Evolutionary conservation across 2,329 filamentous ascomycete species (phyloP), one percentile per base, ranked within the genome.

Genomic region (Sordariomycetes sp.): DNA sequence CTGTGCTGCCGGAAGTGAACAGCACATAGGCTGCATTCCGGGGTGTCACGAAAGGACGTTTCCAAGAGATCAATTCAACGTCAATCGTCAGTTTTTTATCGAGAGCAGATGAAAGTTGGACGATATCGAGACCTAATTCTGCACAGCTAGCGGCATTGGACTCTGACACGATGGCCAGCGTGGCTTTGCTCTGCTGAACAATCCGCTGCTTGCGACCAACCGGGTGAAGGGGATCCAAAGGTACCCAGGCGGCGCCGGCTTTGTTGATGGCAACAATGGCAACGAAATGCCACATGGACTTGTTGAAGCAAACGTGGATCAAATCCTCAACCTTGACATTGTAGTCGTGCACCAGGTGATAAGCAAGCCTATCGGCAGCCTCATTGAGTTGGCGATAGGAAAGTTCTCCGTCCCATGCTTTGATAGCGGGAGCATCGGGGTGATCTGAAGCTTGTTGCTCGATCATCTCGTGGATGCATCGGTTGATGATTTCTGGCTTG

Each of bases 271-370:
- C 36, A 5, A 38, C 19, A 18, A 34, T 33, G 9, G 32, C 32
- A 10, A 38, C 36, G 15, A 29, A 21, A 12, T 19, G 11, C 36
- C 36, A 38, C 16, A n/a, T 8, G 12, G 32, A 33, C 30, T 38
- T 38, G 12, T 38, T 27, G 21, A 38, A 34, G 41, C 63, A 67
- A 12, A 69, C 49, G 2, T 66, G 64, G 10, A 71, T 58, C 6
- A 55, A 55, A 24, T 48, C 53, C 14, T 63, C 65, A 7, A 51
- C 33, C 3, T 37, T 43, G 24, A 63, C 50, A 10, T 63, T 64
- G n/a, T n/a, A n/a, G 6, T 46, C 46, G 9, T 50, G 40, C 8
- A 28, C n/a, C 12, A 37, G 30, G 8, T 19, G 8, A 3, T 8
- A 15, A 9, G 24, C 35, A 4, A 33, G 16, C 12, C 16, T 14